Evolutionary conservation across 2,329 filamentous ascomycete species (phyloP), one percentile per base, ranked within the genome.

Genomic region (Ceratocystis alfenasii): DNA sequence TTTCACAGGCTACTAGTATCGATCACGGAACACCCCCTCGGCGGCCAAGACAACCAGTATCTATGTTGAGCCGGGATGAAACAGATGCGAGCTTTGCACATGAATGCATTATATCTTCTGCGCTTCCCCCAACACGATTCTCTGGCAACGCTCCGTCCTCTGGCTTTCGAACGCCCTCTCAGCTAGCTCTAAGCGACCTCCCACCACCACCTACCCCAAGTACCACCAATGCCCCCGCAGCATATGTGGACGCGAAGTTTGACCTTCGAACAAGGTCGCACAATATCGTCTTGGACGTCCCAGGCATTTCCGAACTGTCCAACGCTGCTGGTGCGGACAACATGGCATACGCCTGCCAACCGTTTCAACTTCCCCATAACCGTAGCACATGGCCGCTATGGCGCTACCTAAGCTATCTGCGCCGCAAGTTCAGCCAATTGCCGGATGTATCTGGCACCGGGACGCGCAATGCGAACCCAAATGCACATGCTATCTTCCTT

Each of bases 371-470:
- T 30, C 65, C 65, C 5, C 28, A 33, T 15, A 62, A 66, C 17
- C 46, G 65, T 20, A 30, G 41, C 8, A 44, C 46, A 5, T 66
- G 65, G 62, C 66, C 65, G 12, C 44, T 68, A 25, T 69, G 65
- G 65, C 48, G 67, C 6, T 66, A 66, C 45, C 66, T 68, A 5
- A 61, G 45, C 25, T 68, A 68, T n/a, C 55, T 69, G 5, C 59
- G 44, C 15, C 62, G 66, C 12, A 66, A 68, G 8, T 45, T 68
- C 45, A 44, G 55, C 2, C 64, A 59, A 30, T 45, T 62, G 44
- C 62, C 57, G 0, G 15, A 12, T 10, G 33, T 45, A 3, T 48
- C 46, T 3, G 22, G 15, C 2, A 10, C 28, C 3, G 4, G 8
- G 10, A 7, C 15, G 33, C 17, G 25, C 12, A 36, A 46, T 12